Conservation (phyloP, 2,329 filamentous ascomycete species). For the Didymella lethalis region DNA sequence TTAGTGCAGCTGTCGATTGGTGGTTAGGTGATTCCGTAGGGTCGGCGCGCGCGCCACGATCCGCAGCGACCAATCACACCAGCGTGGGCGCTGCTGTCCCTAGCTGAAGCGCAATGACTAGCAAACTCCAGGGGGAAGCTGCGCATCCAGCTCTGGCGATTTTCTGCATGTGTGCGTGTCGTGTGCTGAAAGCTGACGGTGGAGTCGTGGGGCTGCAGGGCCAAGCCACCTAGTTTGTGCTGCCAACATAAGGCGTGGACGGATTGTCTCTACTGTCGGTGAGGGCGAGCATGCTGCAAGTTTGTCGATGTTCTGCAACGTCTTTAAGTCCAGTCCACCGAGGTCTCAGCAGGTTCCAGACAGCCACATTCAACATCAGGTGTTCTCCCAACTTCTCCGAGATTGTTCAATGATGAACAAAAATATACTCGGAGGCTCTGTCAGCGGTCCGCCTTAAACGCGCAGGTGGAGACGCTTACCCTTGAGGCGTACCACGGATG, state of each 20-base stretch:
- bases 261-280: neutral
- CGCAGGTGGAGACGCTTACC: no score
- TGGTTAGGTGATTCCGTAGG: conserved; percentile 10
- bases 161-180: conserved; percentile 4
- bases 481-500: no score
- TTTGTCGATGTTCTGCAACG: no score
- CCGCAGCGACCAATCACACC: conserved; percentile 8
- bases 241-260: conserved; percentile 7
- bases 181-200: conserved; percentile 9
- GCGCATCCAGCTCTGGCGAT: conserved; percentile 10
- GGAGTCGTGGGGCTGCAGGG: neutral
- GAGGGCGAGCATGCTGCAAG: neutral
- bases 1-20: conserved; percentile 8
- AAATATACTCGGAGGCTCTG: no score
- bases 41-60: conserved; percentile 15
- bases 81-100: neutral
- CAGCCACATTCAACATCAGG: no score
- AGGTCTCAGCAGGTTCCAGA: no score
- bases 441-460: no score
- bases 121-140: neutral
- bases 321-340: neutral
- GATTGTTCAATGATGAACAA: no score
- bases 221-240: conserved; percentile 7
- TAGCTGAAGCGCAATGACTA: conserved; percentile 9
- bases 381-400: no score